Evolutionary conservation across 148 eudicot genomes (phyloP).

Genomic region (Rhododendron ovatum): DNA sequence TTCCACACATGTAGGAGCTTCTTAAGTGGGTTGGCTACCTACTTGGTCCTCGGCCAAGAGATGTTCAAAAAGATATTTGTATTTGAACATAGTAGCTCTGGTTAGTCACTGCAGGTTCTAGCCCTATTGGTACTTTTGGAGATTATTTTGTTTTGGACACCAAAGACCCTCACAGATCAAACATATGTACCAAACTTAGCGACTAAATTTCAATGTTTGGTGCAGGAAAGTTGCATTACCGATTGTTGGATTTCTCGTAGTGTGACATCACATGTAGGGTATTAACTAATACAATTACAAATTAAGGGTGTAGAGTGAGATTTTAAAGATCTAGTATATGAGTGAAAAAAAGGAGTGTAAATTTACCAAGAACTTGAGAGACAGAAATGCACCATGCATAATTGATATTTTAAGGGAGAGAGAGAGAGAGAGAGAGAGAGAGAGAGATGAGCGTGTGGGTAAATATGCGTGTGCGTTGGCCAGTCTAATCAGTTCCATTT

Average conservation of each 20-base stretch:
- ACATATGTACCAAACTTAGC: not conserved
- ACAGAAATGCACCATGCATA: not conserved
- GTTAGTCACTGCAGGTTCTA: too few relatives aligned
- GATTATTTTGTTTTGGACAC: not conserved
- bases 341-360: not conserved
- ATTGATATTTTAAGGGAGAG: not conserved
- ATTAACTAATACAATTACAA: not conserved
- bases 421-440: not conserved
- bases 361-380: not conserved
- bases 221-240: not conserved
- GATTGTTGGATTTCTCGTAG: not conserved
- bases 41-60: too few relatives aligned
- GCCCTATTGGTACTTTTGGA: not conserved
- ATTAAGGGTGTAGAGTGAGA: not conserved
- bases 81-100: too few relatives aligned
- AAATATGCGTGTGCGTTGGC: slow-evolving; percentile 56
- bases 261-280: not conserved
- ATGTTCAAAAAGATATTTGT: too few relatives aligned
- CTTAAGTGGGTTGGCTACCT: too few relatives aligned
- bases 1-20: too few relatives aligned
- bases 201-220: not conserved
- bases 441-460: slow-evolving; percentile 3
- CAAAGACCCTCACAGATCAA: not conserved
- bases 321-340: not conserved
- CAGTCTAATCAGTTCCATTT: slow-evolving; percentile 59